Evolutionary conservation across 208 protist genomes (phyloP), one percentile per base, ranked within the genome.

Genomic region (Leptomonas pyrrhocoris): DNA sequence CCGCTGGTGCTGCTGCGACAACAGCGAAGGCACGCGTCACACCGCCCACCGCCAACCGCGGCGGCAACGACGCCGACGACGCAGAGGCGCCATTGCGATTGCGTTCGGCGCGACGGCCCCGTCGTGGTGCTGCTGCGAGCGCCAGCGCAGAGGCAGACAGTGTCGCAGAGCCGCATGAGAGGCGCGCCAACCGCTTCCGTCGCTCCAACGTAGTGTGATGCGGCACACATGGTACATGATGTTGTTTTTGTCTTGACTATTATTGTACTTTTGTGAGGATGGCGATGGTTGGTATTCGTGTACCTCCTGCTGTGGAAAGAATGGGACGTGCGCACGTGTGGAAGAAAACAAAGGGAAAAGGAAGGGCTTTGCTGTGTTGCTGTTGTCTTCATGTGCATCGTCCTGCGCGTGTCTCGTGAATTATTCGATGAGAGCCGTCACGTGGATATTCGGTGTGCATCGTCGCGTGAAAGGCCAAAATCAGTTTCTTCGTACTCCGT

Each of bases 151-250:
- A 60, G 18, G 50, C 3, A 8, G 58, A 42, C 46, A 55, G 59
- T 8, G 67, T 21, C 12, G 67, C 65, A 1, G 60, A 40, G 19
- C 79, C 64, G 27, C 79, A 69, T 5, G 79, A 85, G 64, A 46
- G 80, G 27, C 74, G 80, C 11, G 67, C 51, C 12, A 66, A 70
- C 18, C 80, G 75, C 30, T 85, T 85, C 45, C 61, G 62, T 6
- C 69, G 80, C 19, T 62, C 68, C 13, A 66, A 69, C 28, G 77
- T 67, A 0, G 38, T 86, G 25, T 83, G 49, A 45, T 2, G 21
- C n/a, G 28, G 48, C 3, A 18, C 1, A n/a, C 42, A 48, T 58
- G 34, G n/a, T 36, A 49, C 0, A 60, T 18, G 9, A 19, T 63
- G 1, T 6, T n/a, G 13, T 63, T 23, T 51, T 27, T 40, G 1